Evolutionary conservation across 345 rosid genomes (phyloP).

Genomic region (Heritiera fomes): DNA sequence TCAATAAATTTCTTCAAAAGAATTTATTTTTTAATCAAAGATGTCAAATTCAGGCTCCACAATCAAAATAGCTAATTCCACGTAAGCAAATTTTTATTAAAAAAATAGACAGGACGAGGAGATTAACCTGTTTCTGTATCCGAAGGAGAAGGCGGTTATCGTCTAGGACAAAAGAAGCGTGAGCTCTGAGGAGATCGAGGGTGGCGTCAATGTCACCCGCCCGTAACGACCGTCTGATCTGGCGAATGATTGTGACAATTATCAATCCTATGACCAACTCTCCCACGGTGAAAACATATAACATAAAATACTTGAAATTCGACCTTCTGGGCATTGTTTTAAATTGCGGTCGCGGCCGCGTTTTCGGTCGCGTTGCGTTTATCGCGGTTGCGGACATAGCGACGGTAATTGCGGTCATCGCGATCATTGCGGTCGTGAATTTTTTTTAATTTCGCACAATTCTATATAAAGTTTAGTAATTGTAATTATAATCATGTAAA

Average conservation of each 20-base stretch:
- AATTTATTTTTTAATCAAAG: neutral
- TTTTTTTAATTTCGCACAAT: too few relatives aligned
- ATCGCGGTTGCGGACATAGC: too few relatives aligned
- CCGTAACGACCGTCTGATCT: slow-evolving; percentile 70
- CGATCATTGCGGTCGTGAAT: too few relatives aligned
- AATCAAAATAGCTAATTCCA: neutral
- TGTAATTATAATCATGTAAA: too few relatives aligned
- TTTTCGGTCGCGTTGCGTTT: too few relatives aligned
- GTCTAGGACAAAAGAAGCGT: slow-evolving; percentile 73
- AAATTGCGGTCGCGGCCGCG: too few relatives aligned
- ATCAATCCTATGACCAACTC: too few relatives aligned
- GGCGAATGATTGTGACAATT: slow-evolving; percentile 81
- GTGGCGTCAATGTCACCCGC: slow-evolving; percentile 73
- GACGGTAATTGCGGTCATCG: too few relatives aligned
- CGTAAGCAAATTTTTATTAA: slow-evolving; percentile 11
- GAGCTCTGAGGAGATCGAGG: slow-evolving; percentile 58
- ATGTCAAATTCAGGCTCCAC: neutral
- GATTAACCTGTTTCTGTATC: slow-evolving; percentile 76
- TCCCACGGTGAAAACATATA: too few relatives aligned
- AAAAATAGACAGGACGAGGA: neutral
- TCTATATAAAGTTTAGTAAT: too few relatives aligned
- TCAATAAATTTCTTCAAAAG: slow-evolving; percentile 80
- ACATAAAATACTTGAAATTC: too few relatives aligned
- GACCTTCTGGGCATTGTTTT: too few relatives aligned
- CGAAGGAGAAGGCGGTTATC: slow-evolving; percentile 83